Evolutionary conservation across 345 rosid genomes (phyloP).

Genomic region (Lepidium sativum): DNA sequence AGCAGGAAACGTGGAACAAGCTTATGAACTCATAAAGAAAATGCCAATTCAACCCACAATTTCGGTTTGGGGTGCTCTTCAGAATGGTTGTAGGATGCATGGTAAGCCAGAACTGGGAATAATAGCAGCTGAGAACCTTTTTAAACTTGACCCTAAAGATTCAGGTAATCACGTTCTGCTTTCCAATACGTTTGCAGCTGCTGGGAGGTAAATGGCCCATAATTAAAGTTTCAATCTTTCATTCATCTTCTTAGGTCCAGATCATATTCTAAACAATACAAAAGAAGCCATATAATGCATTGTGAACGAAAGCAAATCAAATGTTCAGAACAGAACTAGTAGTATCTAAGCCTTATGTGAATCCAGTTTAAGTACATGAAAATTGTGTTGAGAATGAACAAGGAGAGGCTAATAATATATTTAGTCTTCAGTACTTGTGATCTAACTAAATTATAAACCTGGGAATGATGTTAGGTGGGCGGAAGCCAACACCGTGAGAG

Average conservation of each 20-base stretch:
- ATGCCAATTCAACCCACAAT: slow-evolving; percentile 65
- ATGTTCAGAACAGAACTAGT: neutral
- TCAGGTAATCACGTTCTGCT: slow-evolving; percentile 80
- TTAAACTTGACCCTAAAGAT: slow-evolving; percentile 70
- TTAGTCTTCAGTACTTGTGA: neutral
- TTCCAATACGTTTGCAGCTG: slow-evolving; percentile 67
- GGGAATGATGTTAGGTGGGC: slow-evolving; percentile 53
- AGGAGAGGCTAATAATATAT: neutral
- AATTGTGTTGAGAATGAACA: neutral
- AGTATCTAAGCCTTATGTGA: neutral
- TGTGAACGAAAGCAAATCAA: neutral
- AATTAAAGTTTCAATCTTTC: neutral
- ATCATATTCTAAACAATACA: neutral
- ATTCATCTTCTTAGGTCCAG: neutral
- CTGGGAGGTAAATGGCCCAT: slow-evolving; percentile 45
- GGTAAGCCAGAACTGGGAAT: slow-evolving; percentile 52
- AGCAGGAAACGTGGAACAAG: slow-evolving; percentile 68
- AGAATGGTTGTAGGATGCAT: slow-evolving; percentile 71
- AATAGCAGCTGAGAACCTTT: slow-evolving; percentile 59
- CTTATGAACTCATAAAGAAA: slow-evolving; percentile 47
- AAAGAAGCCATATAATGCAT: neutral
- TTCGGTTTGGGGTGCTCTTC: slow-evolving; percentile 85
- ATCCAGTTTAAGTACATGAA: neutral
- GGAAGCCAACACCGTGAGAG: slow-evolving; percentile 61
- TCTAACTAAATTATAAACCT: neutral